Evolutionary conservation across 129 eudicot genomes (phyloP).

Genomic region (Saussurea involucrata): DNA sequence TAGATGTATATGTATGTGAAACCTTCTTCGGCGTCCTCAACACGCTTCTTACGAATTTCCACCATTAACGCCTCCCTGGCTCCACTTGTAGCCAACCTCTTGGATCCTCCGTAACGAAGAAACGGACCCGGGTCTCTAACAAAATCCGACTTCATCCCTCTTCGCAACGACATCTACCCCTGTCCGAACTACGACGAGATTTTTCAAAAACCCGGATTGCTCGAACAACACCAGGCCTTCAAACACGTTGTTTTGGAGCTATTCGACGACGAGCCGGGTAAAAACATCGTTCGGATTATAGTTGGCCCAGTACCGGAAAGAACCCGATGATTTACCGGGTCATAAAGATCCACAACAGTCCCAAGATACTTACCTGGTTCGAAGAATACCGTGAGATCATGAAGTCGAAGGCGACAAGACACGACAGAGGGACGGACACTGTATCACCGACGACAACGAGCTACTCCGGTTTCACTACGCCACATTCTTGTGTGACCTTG

Average conservation of each 20-base stretch:
- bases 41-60: slow-evolving; percentile 24
- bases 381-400: slow-evolving; percentile 77
- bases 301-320: slow-evolving; percentile 50
- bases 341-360: slow-evolving; percentile 72
- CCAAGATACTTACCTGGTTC: slow-evolving; percentile 51
- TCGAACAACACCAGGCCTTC: slow-evolving; percentile 60
- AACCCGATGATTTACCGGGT: slow-evolving; percentile 56
- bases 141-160: slow-evolving; percentile 37
- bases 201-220: slow-evolving; percentile 46
- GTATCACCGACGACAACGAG: slow-evolving; percentile 90
- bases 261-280: slow-evolving; percentile 65
- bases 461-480: slow-evolving; percentile 75
- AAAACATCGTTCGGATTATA: slow-evolving; percentile 66
- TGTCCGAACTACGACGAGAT: slow-evolving; percentile 76
- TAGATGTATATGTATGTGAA: no score
- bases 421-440: slow-evolving; percentile 48
- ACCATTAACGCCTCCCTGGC: slow-evolving; percentile 1
- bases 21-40: slow-evolving; percentile 39
- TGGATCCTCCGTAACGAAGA: no score
- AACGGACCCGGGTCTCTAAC: slow-evolving; percentile 19
- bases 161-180: slow-evolving; percentile 63
- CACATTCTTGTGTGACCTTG: slow-evolving; percentile 69
- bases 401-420: slow-evolving; percentile 30
- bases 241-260: slow-evolving; percentile 84
- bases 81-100: no score